These are phyloP conservation scores for Enterocytospora artemiae DNA, from an alignment of 371 early-diverging fungal species.

Conservation along the genomic window DNA sequence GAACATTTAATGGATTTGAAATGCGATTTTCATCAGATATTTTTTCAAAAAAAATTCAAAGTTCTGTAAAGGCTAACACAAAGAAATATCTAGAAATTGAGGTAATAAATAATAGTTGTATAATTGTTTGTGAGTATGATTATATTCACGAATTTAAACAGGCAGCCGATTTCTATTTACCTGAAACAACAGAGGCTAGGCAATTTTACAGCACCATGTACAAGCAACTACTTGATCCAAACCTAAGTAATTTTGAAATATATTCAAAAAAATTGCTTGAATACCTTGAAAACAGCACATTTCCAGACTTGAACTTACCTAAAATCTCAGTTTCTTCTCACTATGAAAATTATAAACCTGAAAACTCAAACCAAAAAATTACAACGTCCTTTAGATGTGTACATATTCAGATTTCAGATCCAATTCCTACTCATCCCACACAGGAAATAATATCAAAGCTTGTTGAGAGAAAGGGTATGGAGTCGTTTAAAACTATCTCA, in stretches of 20 bases:
- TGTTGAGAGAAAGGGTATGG: background rate
- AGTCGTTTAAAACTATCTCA: background rate
- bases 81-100: conserved; percentile 17
- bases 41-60: conserved; percentile 17
- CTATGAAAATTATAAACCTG: conserved; percentile 15
- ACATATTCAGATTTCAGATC: background rate
- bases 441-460: background rate
- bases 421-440: background rate
- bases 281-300: background rate
- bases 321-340: conserved; percentile 9
- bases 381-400: background rate
- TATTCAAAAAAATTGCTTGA: conserved; percentile 6
- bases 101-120: conserved; percentile 2
- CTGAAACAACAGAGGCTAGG: background rate
- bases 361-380: conserved; percentile 1
- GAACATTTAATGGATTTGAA: conserved; percentile 19
- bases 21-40: conserved; percentile 8
- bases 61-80: background rate
- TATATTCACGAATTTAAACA: conserved; percentile 15
- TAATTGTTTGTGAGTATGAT: background rate
- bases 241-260: conserved; percentile 14
- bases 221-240: conserved; percentile 8
- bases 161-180: conserved; percentile 38
- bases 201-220: conserved; percentile 23
- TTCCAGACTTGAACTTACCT: conserved; percentile 23